Percentiles rank a stretch among this genome's conserved stretches.
Conservation (phyloP, 441 rosid genomes). For the Viola pubescens region DNA sequence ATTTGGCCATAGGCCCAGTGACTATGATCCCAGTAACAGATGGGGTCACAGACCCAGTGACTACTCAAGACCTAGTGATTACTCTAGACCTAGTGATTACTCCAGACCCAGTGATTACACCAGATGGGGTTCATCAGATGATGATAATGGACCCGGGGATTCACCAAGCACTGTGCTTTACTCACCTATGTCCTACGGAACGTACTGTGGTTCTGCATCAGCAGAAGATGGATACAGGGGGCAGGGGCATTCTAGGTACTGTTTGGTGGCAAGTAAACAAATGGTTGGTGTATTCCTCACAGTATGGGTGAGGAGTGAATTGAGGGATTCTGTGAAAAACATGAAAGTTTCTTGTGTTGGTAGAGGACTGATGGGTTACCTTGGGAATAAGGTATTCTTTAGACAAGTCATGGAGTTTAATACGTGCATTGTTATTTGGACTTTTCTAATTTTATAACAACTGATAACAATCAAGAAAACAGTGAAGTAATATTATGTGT, state of each 20-base stretch:
- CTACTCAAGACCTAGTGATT: conserved; percentile 65
- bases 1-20: conserved; percentile 76
- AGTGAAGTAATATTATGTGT: conserved; percentile 12
- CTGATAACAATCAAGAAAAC: conserved; percentile 4
- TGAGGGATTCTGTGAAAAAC: conserved; percentile 69
- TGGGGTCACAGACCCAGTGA: conserved; percentile 63
- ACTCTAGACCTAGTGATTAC: conserved; percentile 68
- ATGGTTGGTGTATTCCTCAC: conserved; percentile 97
- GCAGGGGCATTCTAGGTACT: conserved; percentile 69
- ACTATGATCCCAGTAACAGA: conserved; percentile 49
- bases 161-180: conserved; percentile 73
- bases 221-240: conserved; percentile 57
- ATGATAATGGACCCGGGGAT: conserved; percentile 75
- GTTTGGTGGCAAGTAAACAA: conserved; percentile 88
- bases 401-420: conserved; percentile 4
- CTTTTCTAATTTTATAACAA: conserved; percentile 9
- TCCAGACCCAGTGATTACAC: conserved; percentile 82
- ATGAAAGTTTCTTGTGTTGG: conserved; percentile 97
- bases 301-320: conserved; percentile 81
- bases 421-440: neutral
- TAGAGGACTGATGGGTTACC: conserved; percentile 95
- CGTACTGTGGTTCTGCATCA: conserved; percentile 33
- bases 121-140: conserved; percentile 90
- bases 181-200: conserved; percentile 64
- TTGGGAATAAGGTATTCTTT: conserved; percentile 77